A percentile compares a stretch with the other conserved stretches of the same genome.
These are phyloP conservation scores for Escovopsis weberi DNA, from an alignment of 2,329 filamentous ascomycete species.

Conservation along the genomic window DNA sequence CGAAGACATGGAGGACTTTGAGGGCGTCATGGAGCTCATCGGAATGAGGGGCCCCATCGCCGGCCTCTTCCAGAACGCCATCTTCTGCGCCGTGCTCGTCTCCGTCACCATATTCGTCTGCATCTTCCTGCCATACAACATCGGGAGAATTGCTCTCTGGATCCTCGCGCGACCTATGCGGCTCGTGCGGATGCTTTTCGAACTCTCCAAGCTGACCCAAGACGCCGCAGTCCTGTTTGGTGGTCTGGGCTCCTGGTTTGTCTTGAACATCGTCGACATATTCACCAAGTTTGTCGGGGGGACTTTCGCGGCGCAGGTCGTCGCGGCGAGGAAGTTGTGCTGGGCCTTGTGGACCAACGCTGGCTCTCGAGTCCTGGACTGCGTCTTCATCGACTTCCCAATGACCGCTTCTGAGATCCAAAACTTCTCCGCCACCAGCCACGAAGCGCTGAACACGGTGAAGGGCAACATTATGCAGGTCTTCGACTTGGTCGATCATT, in stretches of 20 bases:
- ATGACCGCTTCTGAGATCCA: slow-evolving; percentile 50
- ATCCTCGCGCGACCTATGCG: slow-evolving; percentile 66
- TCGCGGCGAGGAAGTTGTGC: slow-evolving; percentile 22
- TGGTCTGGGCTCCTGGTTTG: slow-evolving; percentile 35
- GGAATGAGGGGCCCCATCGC: slow-evolving; percentile 90
- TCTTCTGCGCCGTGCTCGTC: slow-evolving; percentile 86
- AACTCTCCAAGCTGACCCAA: slow-evolving; percentile 62
- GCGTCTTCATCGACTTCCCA: slow-evolving; percentile 35
- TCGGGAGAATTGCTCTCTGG: slow-evolving; percentile 72
- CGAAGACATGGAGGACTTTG: slow-evolving; percentile 84
- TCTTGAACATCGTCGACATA: slow-evolving; percentile 25
- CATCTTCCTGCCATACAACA: slow-evolving; percentile 83
- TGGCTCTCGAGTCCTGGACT: slow-evolving; percentile 32
- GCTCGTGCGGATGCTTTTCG: slow-evolving; percentile 57
- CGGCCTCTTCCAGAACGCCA: slow-evolving; percentile 82
- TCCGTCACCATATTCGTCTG: slow-evolving; percentile 73
- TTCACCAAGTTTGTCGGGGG: slow-evolving; percentile 21
- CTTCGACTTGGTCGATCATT: slow-evolving; percentile 23
- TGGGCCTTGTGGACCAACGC: slow-evolving; percentile 29
- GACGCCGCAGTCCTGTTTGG: slow-evolving; percentile 55
- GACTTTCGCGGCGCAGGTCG: slow-evolving; percentile 14
- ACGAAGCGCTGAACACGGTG: slow-evolving; percentile 50
- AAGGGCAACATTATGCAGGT: slow-evolving; percentile 35
- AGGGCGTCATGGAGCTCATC: slow-evolving; percentile 89
- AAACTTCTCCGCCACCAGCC: slow-evolving; percentile 63